Evolutionary conservation across 176 grass and related monocot genomes (phyloP), one percentile per base, ranked within the genome.

Genomic region (Rhynchospora tenuis): DNA sequence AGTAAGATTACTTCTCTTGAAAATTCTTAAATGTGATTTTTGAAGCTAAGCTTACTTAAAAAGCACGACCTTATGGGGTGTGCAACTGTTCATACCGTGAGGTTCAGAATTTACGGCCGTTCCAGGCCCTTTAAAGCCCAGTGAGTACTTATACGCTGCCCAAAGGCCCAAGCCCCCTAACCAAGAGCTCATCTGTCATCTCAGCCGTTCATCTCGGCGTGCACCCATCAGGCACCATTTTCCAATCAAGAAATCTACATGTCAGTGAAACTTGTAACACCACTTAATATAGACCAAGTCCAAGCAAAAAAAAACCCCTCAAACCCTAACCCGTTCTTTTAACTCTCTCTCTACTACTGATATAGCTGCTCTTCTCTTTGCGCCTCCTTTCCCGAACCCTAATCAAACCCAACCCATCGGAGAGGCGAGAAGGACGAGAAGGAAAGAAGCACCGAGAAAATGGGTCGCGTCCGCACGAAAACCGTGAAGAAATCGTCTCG

Each of bases 401-500:
- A 78, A 24, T 17, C 47, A 10, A 31, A 17, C 24, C 50, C 27
- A 77, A 8, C 26, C 1, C 46, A 44, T 50, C 43, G 58, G 59
- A 27, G 66, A 65, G 42, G 24, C 7, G 29, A 62, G 31, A 20
- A 77, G 62, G 33, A 64, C 56, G 13, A 77, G 80, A 78, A 38
- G 27, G 57, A 72, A 6, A 33, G 7, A 26, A 61, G 38, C 31
- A 22, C 43, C 43, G 7, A 20, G 29, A 81, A 63, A 45, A 88
- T 86, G 88, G 88, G 88, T 42, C 83, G 88, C 6, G 78, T 89
- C 7, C 84, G 88, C 1, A 89, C 83, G 2, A 86, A 89, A 64
- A 89, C 88, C 14, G 88, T 86, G 45, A 86, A 89, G 68, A 89
- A 89, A 46, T 86, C 88, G 22, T 86, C 83, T 23, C 88, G 88